Evolutionary conservation across 495 filamentous ascomycete genomes (phyloP), one percentile per base, ranked within the genome.

Genomic region (Hypoxylon trugodes): DNA sequence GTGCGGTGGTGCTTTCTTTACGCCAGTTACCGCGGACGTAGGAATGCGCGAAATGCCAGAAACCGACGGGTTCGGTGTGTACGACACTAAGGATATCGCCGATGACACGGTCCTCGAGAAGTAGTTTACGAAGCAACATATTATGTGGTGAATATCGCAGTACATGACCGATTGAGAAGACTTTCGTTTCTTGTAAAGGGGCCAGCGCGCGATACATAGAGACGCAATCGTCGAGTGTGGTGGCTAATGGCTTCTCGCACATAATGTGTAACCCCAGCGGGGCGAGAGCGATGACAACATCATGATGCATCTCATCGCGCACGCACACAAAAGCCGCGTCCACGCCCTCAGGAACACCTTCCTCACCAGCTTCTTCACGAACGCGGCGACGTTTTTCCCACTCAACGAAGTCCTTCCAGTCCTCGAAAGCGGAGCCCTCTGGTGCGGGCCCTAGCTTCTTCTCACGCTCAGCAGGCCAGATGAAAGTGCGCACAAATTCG

Each of bases 11-110:
- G 1, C 83, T 87, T 52, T 89, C 87, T 42, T 89, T 90, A 4
- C 95, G 87, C 95, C 95, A 98, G 75, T 97, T 97, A 10, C 95
- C 95, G 15, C 90, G 85, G 18, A 98, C 95, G 66, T 97, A 98
- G 65, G 87, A 90, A 76, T 98, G 95, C 1, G 89, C 79, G 70
- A 97, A 98, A 74, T 98, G 95, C 92, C 92, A 98, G 85, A 89
- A 96, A 2, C 95, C 95, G 0, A 98, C 89, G 0, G 95, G 95
- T 73, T 98, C 96, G 1, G 89, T 92, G 70, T 98, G 95, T 59
- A 94, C 90, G 30, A 98, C 79, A 9, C 88, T 91, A 16, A 96
- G 75, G 6, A 96, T 79, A 24, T 97, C 93, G n/a, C 95, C 95
- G 68, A 98, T 87, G 12, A 84, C 83, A 9, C 80, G 77, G 10